phyloP scores from a whole-genome alignment of 306 rosid species.

The Gastrolobium bilobum region DNA sequence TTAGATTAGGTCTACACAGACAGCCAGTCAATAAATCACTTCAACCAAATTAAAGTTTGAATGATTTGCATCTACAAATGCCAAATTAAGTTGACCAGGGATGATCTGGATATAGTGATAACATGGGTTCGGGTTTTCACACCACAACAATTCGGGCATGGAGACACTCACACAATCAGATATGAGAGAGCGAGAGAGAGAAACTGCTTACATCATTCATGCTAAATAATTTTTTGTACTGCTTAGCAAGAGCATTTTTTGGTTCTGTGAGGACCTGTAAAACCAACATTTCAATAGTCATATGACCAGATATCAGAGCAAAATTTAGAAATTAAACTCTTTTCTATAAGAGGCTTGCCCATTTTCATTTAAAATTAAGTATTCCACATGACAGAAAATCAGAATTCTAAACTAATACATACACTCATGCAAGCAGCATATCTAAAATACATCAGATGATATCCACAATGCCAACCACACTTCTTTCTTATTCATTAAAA shows the following conservation, averaged over 20 bases:
- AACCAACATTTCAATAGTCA: constrained; percentile 36
- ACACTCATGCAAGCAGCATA: constrained; percentile 29
- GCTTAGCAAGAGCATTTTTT: constrained; percentile 87
- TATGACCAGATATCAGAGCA: constrained; percentile 26
- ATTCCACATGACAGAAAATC: constrained; percentile 3
- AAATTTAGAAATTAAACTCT: not conserved
- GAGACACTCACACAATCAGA: not conserved
- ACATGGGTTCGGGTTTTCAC: constrained; percentile 7
- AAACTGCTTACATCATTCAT: constrained; percentile 78
- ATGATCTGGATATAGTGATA: not conserved
- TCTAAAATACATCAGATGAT: not conserved
- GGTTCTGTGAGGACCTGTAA: constrained; percentile 87
- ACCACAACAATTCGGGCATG: not conserved
- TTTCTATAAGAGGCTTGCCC: constrained; percentile 2
- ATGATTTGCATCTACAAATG: constrained; percentile 1
- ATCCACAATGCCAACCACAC: not conserved
- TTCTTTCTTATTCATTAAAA: not conserved
- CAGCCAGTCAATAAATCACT: not conserved
- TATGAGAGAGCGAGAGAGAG: not conserved
- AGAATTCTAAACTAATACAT: constrained; percentile 25
- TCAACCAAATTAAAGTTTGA: constrained; percentile 26
- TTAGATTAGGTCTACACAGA: constrained; percentile 22
- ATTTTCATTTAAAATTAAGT: constrained; percentile 15
- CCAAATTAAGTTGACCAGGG: constrained; percentile 13
- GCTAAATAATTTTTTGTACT: constrained; percentile 85